A percentile compares a stretch with the other conserved stretches of the same genome.
These are phyloP conservation scores for Effrenium voratum DNA, from an alignment of 73 alveolate species.

Conservation along the genomic window DNA sequence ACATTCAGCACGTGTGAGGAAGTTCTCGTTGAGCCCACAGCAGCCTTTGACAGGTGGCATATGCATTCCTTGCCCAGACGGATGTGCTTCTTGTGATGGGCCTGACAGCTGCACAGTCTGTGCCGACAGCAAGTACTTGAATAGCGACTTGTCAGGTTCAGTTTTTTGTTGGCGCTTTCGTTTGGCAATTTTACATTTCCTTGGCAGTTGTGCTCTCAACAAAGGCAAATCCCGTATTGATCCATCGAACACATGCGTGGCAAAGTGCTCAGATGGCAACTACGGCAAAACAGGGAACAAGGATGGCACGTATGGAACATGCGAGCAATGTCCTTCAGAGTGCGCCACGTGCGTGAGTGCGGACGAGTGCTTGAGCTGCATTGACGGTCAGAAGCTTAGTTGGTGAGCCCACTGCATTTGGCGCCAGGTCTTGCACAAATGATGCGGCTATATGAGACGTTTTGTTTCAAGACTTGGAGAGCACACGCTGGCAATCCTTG, in stretches of 20 bases:
- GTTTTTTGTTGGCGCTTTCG: no score
- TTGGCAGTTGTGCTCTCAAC: background rate
- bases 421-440: background rate
- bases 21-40: no score
- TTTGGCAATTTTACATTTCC: no score
- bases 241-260: background rate
- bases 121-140: background rate
- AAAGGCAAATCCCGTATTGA: conserved; percentile 1
- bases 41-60: background rate
- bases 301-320: conserved; percentile 2
- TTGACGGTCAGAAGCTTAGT: background rate
- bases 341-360: conserved; percentile 1
- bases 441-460: no score
- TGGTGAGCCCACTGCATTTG: background rate
- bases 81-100: conserved; percentile 18
- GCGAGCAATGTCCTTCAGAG: conserved; percentile 3
- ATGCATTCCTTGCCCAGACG: background rate
- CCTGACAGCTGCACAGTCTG: conserved; percentile 39
- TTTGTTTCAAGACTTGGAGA: no score
- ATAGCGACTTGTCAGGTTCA: background rate
- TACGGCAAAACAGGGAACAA: conserved; percentile 19
- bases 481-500: no score
- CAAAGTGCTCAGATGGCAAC: conserved; percentile 33
- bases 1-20: no score
- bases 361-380: background rate